Conservation (phyloP, 2,329 filamentous ascomycete genomes). For the Colletotrichum phormii region DNA sequence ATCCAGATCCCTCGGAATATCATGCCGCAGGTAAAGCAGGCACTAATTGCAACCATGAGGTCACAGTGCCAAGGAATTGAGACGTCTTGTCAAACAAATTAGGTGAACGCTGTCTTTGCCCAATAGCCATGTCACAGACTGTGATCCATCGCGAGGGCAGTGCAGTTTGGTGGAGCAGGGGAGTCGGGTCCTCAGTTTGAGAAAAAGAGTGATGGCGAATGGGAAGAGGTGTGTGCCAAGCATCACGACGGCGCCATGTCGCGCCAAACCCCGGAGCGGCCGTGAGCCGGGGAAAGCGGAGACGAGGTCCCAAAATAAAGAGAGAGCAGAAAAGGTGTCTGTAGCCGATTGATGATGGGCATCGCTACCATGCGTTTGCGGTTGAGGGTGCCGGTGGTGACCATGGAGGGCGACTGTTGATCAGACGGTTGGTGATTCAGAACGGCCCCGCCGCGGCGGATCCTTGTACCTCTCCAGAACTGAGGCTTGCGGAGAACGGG, state of each 20-base stretch:
- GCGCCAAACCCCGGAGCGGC: constrained; percentile 31
- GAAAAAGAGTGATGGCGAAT: constrained; percentile 13
- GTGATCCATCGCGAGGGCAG: constrained; percentile 29
- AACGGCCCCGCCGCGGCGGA: constrained; percentile 20
- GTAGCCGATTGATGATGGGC: constrained; percentile 28
- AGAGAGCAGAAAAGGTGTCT: neutral
- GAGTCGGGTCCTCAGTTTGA: constrained; percentile 6
- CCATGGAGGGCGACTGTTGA: constrained; percentile 24
- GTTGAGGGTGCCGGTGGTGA: constrained; percentile 26
- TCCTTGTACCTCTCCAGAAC: neutral
- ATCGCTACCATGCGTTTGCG: constrained; percentile 23
- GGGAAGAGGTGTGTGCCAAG: constrained; percentile 21
- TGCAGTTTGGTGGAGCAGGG: constrained; percentile 18
- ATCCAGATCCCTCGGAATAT: constrained; percentile 21
- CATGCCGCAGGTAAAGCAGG: constrained; percentile 9
- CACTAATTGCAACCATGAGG: constrained; percentile 6
- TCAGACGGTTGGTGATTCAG: constrained; percentile 35
- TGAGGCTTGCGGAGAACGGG: neutral
- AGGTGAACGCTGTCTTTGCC: constrained; percentile 24
- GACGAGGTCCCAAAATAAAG: constrained; percentile 28
- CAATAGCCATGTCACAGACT: constrained; percentile 34
- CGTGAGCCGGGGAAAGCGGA: constrained; percentile 27
- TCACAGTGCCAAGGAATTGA: constrained; percentile 36
- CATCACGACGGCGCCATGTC: constrained; percentile 31
- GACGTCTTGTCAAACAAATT: constrained; percentile 32